These are phyloP conservation scores for Vanderwaltozyma polyspora DNA, from an alignment of 805 yeast genomes.

Conservation along the genomic window DNA sequence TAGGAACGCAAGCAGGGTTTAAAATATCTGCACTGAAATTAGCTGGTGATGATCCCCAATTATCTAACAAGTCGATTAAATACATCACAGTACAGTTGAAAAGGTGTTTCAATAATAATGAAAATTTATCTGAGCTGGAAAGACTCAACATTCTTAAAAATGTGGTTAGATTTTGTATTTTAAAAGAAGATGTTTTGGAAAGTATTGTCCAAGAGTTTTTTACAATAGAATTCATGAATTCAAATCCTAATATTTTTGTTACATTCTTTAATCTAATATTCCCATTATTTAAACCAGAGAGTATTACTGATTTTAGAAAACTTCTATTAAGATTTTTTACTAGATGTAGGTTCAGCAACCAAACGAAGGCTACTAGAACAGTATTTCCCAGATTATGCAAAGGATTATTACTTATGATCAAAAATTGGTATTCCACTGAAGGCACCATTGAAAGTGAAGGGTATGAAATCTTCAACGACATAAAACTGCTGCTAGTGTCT, in stretches of 20 bases:
- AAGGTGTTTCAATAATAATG: constrained; percentile 8
- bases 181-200: constrained; percentile 4
- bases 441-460: background rate
- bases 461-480: constrained; percentile 8
- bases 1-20: background rate
- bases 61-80: constrained; percentile 1
- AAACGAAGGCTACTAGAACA: background rate
- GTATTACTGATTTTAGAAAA: constrained; percentile 3
- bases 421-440: constrained; percentile 5
- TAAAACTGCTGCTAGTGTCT: constrained; percentile 8
- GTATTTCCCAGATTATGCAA: constrained; percentile 6
- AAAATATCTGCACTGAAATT: constrained; percentile 8
- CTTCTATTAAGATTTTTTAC: constrained; percentile 9
- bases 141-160: constrained; percentile 1
- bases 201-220: constrained; percentile 8
- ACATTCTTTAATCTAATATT: constrained; percentile 5
- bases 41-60: background rate
- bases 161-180: constrained; percentile 6
- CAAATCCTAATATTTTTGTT: constrained; percentile 3
- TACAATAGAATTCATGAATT: constrained; percentile 6
- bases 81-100: constrained; percentile 11
- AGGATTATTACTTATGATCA: constrained; percentile 8
- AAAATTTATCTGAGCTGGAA: background rate
- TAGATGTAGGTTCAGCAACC: constrained; percentile 10
- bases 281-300: constrained; percentile 5